Conservation (phyloP, 495 filamentous ascomycete genomes). For the Trichoderma virens region DNA sequence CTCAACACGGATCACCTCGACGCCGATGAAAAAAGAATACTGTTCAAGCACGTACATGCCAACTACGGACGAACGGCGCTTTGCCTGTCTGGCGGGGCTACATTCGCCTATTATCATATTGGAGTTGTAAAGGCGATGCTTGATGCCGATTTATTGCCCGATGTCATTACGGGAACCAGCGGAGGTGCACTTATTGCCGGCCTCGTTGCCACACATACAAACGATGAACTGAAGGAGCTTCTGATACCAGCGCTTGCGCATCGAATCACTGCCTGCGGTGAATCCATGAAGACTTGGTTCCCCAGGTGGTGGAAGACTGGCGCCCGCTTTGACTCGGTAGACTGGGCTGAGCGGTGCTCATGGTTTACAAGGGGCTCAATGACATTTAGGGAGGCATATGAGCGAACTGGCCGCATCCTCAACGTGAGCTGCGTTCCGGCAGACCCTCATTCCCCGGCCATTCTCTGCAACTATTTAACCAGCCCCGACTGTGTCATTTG, state of each 20-base stretch:
- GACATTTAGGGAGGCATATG: constrained; percentile 92
- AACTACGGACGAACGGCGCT: constrained; percentile 91
- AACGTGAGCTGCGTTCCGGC: constrained; percentile 97
- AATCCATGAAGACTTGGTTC: constrained; percentile 66
- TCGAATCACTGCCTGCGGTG: constrained; percentile 78
- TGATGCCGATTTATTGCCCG: constrained; percentile 76
- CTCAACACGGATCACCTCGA: constrained; percentile 55
- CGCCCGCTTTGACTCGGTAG: constrained; percentile 83
- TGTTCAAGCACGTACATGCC: constrained; percentile 81
- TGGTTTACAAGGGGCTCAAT: constrained; percentile 88
- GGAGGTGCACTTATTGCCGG: constrained; percentile 89
- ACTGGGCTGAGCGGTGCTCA: constrained; percentile 78
- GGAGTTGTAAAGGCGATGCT: constrained; percentile 86
- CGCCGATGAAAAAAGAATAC: constrained; percentile 65
- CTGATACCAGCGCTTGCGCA: constrained; percentile 78
- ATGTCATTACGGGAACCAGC: constrained; percentile 92
- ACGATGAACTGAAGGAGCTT: constrained; percentile 78
- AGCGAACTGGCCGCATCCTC: constrained; percentile 85
- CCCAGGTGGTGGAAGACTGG: constrained; percentile 86
- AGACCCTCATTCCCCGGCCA: constrained; percentile 87
- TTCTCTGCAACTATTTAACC: constrained; percentile 89
- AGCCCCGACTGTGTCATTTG: constrained; percentile 96
- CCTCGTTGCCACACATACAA: constrained; percentile 79
- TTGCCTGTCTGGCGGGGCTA: constrained; percentile 88
- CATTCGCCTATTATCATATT: constrained; percentile 96